Conservation (phyloP, 805 yeast species). For the Yarrowia divulgata region DNA sequence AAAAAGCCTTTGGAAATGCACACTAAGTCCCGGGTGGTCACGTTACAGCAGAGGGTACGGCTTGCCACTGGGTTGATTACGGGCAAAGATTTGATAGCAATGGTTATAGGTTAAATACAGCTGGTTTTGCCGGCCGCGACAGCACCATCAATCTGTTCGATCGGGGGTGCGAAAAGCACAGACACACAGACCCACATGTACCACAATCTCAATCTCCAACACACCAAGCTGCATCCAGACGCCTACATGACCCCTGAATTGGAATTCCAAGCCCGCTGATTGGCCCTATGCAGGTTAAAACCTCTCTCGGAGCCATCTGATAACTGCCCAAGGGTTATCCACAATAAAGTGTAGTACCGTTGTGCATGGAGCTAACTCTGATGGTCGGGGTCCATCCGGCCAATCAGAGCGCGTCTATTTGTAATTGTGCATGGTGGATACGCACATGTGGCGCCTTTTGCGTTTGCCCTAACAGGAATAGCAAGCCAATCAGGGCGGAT, state of each 20-base stretch:
- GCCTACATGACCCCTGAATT: conserved; percentile 19
- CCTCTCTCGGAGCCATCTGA: conserved; percentile 34
- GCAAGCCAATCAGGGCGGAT: not conserved
- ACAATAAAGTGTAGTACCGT: conserved; percentile 28
- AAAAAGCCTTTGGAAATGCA: conserved; percentile 15
- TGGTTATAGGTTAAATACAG: not conserved
- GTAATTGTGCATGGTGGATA: conserved; percentile 11
- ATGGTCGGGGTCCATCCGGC: conserved; percentile 23
- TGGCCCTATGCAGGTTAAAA: conserved; percentile 37
- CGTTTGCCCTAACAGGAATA: not conserved
- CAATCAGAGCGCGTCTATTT: conserved; percentile 10
- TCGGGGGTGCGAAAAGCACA: too few relatives aligned
- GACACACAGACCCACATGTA: not conserved
- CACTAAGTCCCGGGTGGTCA: not conserved
- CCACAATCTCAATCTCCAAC: not conserved
- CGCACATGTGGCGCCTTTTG: conserved; percentile 11
- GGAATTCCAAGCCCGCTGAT: conserved; percentile 20
- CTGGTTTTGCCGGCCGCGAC: too few relatives aligned
- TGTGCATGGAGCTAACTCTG: conserved; percentile 9
- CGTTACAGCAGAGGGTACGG: too few relatives aligned
- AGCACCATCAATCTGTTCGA: too few relatives aligned
- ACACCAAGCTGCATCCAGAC: not conserved
- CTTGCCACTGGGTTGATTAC: too few relatives aligned
- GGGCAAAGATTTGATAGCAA: not conserved
- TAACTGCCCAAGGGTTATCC: conserved; percentile 26